phyloP scores from a whole-genome alignment of 192 early-diverging fungal species.

The Diversispora epigaea region DNA sequence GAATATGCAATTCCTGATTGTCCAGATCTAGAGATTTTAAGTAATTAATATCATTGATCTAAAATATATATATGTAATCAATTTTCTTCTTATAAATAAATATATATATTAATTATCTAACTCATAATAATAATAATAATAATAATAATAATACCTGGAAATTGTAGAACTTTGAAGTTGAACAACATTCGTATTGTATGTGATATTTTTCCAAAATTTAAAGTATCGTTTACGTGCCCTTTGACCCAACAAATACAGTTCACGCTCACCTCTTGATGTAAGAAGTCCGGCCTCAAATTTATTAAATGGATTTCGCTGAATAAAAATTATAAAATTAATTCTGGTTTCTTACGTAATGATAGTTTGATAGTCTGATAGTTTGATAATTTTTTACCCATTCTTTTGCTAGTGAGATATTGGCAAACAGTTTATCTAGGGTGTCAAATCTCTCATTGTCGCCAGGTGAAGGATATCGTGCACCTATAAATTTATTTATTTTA shows the following conservation, averaged over 20 bases:
- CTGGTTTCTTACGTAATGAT: background rate
- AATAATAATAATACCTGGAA: slow-evolving; percentile 6
- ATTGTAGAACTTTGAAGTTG: slow-evolving; percentile 18
- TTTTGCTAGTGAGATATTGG: background rate
- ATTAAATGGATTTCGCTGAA: slow-evolving; percentile 11
- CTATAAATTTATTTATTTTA: background rate
- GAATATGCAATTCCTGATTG: slow-evolving; percentile 20
- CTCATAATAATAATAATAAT: background rate
- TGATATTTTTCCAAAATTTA: slow-evolving; percentile 14
- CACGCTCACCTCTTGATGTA: background rate
- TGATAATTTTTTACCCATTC: background rate
- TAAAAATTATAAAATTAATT: background rate
- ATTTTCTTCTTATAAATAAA: background rate
- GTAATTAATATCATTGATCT: background rate
- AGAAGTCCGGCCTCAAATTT: slow-evolving; percentile 8
- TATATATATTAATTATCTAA: background rate
- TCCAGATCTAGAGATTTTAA: background rate
- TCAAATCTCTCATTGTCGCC: background rate
- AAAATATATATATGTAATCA: background rate
- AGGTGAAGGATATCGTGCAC: background rate
- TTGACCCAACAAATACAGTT: slow-evolving; percentile 23
- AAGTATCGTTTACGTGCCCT: background rate
- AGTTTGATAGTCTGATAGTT: no score
- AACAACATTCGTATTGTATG: slow-evolving; percentile 26
- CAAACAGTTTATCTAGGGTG: background rate